Evolutionary conservation across 164 flowering plant species (phyloP), one percentile per base, ranked within the genome.

Genomic region (Piper longum): DNA sequence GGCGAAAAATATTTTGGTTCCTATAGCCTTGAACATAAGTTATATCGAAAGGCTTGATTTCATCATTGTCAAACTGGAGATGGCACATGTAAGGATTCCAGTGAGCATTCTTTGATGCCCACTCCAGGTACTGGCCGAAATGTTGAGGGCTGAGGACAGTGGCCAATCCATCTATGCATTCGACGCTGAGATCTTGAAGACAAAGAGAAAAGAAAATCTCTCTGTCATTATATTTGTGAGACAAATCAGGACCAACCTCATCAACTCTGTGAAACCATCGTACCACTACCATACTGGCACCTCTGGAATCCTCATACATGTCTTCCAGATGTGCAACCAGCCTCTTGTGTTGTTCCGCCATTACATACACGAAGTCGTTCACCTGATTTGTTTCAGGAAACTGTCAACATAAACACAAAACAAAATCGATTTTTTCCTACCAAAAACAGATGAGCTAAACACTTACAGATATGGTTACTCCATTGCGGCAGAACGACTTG

Each of bases 231-330:
- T 69, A 76, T 63, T 74, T 67, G 74, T 68, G 81, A 79, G 90
- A 89, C 77, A 83, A 82, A 87, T 69, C 76, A 76, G 76, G 68
- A 80, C 83, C 91, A 82, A 89, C 86, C 86, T 91, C 98, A 74
- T 91, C 95, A 78, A 78, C 78, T 78, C 82, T 87, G 85, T 91
- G 95, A 87, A 87, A 89, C 98, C 98, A 91, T 58, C 85, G 95
- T 78, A 91, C 92, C 82, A 77, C 78, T 70, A 82, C 96, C 92
- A 84, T 85, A 75, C 79, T 91, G 76, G 78, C 81, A 76, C 85
- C 86, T 81, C 70, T 78, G 39, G 82, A 75, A 71, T 89, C 91
- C 79, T 87, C 95, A 66, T 87, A 91, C 78, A 91, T 58, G 74
- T 91, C 98, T 64, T 91, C 92, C 66, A 91, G 69, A 77, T 88